Evolutionary conservation across 331 rosid species (phyloP).

Genomic region (Phaseolus coccineus): DNA sequence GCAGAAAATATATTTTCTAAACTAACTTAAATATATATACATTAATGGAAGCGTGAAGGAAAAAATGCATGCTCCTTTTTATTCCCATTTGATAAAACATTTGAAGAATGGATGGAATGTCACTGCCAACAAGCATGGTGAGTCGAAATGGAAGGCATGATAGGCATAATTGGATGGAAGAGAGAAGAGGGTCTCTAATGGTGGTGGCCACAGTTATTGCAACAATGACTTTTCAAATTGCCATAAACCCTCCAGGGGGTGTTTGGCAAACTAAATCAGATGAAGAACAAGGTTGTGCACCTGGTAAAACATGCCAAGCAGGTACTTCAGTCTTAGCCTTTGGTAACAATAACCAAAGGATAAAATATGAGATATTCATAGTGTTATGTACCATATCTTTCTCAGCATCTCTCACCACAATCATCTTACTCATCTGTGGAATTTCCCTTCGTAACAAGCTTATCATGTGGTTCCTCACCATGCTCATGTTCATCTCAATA

Average conservation of each 20-base stretch:
- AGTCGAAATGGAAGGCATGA: not conserved
- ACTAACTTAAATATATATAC: no score
- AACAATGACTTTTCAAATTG: constrained; percentile 42
- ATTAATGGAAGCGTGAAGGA: no score
- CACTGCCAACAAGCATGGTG: constrained; percentile 5
- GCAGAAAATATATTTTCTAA: no score
- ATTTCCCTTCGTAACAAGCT: constrained; percentile 31
- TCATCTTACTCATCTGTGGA: constrained; percentile 40
- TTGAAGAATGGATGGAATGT: not conserved
- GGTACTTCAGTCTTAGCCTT: constrained; percentile 48
- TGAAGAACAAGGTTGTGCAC: not conserved
- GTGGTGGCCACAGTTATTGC: constrained; percentile 46
- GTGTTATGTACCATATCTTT: constrained; percentile 37
- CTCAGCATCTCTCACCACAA: constrained; percentile 46
- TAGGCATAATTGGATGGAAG: constrained; percentile 12
- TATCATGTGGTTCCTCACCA: constrained; percentile 33
- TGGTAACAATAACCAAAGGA: not conserved
- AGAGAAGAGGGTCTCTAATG: constrained; percentile 38
- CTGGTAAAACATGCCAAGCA: constrained; percentile 4
- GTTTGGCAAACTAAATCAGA: constrained; percentile 38
- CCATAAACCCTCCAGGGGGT: constrained; percentile 49
- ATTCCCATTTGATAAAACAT: not conserved
- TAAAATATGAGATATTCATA: not conserved
- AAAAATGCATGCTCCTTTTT: not conserved
- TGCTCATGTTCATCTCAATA: constrained; percentile 29